Base-by-base conservation (phyloP, 805 yeast genomes). In the Cyberlindnera sargentensis region DNA sequence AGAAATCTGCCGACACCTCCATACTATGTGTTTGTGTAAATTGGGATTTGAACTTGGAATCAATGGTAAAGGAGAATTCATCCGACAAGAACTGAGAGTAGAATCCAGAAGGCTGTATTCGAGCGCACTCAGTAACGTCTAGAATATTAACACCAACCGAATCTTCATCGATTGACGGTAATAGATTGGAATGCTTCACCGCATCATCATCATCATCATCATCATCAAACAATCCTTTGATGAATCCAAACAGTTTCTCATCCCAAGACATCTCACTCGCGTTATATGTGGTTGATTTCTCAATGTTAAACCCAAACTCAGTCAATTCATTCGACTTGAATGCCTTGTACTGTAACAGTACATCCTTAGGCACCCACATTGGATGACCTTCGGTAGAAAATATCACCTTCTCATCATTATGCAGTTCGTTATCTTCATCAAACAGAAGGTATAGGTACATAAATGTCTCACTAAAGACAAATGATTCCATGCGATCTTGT, bases 351-450 rank as follows among this genome's bases (percentile, higher is more conserved):
- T 60, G 53, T 20, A 52, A 40, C 26, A 61, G 47, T 23, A 70
- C 44, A 5, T 60, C 50, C 5, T 62, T 49, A 38, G 76, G 76
- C 42, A 74, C 68, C 95, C 96, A 87, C 48, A 89, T 60, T 4
- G 95, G 95, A 61, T 90, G 98, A 0, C 90, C 96, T 56, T 90
- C 98, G 0, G 98, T 90, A 76, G 61, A 89, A 84, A 38, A 83
- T 63, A 30, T 68, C 62, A 48, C 62, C 15, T 57, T 53, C 3
- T 62, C 62, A 2, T 42, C 52, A 65, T 78, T 71, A 44, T 76
- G 74, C 47, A 78, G 70, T 1, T 57, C 55, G 57, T 88, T 80
- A 5, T 69, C 72, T 11, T 71, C 81, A 57, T 88, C 95, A 65
- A 90, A 90, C 36, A 89, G 63, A 28, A 90, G 62, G 56, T 81